Percentiles rank a stretch among this genome's conserved stretches.
phyloP scores from a whole-genome alignment of 371 early-diverging fungal species.

The Apophysomyces variabilis region DNA sequence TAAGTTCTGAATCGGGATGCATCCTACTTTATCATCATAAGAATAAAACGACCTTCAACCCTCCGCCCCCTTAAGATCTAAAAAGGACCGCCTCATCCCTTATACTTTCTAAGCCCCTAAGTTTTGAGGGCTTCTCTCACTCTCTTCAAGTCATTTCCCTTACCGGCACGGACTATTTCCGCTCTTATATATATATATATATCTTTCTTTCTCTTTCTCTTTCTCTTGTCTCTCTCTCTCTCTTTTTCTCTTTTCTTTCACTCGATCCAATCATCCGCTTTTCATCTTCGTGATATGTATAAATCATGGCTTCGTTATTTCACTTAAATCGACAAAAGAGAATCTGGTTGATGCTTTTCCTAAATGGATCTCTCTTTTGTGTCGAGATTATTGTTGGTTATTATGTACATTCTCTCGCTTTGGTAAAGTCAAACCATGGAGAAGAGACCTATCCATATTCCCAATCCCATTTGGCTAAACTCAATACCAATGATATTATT shows the following conservation, averaged over 20 bases:
- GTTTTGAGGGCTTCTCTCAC: background rate
- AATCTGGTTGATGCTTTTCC: conserved; percentile 64
- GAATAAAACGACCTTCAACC: too few species aligned
- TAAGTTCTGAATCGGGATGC: too few species aligned
- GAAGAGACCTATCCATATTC: background rate
- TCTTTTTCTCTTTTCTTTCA: background rate
- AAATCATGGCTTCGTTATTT: background rate
- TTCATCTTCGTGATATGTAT: background rate
- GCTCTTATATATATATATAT: background rate
- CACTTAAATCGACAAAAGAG: conserved; percentile 25
- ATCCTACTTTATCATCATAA: too few species aligned
- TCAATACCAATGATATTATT: conserved; percentile 1
- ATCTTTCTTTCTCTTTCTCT: background rate
- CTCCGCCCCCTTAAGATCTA: too few species aligned
- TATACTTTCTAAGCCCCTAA: too few species aligned
- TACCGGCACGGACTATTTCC: background rate
- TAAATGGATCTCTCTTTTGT: conserved; percentile 75
- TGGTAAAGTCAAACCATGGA: conserved; percentile 40
- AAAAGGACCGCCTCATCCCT: too few species aligned
- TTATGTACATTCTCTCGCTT: conserved; percentile 76
- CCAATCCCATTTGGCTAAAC: background rate
- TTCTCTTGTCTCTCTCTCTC: background rate
- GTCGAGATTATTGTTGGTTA: conserved; percentile 84
- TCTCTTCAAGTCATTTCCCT: background rate
- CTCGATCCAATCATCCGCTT: background rate